Conservation (phyloP, 768 basidiomycete species). For the Boletus fagicola region DNA sequence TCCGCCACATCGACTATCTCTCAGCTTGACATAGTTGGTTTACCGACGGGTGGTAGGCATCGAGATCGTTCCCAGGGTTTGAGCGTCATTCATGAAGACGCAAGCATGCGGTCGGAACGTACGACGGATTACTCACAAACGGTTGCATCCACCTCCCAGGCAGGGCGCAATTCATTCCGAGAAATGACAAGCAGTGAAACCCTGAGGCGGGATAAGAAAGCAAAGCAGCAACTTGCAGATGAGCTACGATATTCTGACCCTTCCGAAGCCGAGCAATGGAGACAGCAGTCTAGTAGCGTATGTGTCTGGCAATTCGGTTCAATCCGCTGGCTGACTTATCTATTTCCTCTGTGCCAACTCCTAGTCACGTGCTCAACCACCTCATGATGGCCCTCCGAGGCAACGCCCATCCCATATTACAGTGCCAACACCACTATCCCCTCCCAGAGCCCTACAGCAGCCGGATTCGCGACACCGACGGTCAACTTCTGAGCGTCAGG, state of each 20-base stretch:
- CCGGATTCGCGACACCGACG: constrained; percentile 19
- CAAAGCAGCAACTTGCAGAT: constrained; percentile 34
- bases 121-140: constrained; percentile 25
- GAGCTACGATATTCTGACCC: constrained; percentile 37
- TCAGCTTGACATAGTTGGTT: constrained; percentile 32
- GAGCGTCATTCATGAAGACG: constrained; percentile 35
- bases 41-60: constrained; percentile 19
- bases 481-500: constrained; percentile 25
- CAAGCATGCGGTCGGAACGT: constrained; percentile 28
- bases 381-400: constrained; percentile 10
- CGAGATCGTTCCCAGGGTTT: constrained; percentile 25
- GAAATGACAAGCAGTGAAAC: constrained; percentile 22
- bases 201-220: constrained; percentile 12
- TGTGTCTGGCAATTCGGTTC: background rate
- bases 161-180: constrained; percentile 11
- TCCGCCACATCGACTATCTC: constrained; percentile 32
- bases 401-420: constrained; percentile 23
- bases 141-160: constrained; percentile 18
- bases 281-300: constrained; percentile 24
- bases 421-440: constrained; percentile 28
- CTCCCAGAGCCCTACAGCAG: constrained; percentile 18
- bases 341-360: background rate
- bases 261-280: constrained; percentile 31
- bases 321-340: background rate
- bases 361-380: constrained; percentile 22